Evolutionary conservation across 2,329 filamentous ascomycete species (phyloP).

Genomic region (Ceratocystis cubensis): DNA sequence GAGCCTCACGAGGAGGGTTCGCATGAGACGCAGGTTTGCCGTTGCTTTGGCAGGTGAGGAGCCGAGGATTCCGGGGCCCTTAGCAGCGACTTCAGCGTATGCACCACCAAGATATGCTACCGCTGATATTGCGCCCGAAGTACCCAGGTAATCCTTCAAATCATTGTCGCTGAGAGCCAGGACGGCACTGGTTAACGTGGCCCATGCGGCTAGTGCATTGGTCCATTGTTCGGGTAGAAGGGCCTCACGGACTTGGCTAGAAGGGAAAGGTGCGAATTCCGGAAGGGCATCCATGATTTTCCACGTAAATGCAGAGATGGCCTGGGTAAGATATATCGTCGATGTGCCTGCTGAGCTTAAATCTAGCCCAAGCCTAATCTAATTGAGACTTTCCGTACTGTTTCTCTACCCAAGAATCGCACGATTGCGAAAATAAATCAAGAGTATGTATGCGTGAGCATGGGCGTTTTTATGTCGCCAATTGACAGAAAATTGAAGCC

Average conservation of each 20-base stretch:
- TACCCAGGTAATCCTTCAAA: slow-evolving; percentile 33
- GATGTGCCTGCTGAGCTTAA: background rate
- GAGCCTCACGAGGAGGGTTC: slow-evolving; percentile 49
- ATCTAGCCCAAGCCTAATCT: background rate
- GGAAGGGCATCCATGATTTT: slow-evolving; percentile 43
- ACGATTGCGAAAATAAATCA: background rate
- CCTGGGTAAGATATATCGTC: background rate
- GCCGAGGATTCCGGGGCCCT: slow-evolving; percentile 29
- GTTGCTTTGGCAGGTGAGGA: slow-evolving; percentile 27
- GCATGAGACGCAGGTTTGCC: slow-evolving; percentile 49
- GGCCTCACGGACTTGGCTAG: slow-evolving; percentile 50
- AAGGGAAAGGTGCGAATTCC: slow-evolving; percentile 65
- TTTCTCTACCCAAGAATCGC: background rate
- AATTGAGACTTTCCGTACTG: background rate
- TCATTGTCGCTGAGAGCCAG: slow-evolving; percentile 44
- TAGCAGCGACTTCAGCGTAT: slow-evolving; percentile 41
- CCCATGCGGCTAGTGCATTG: slow-evolving; percentile 64
- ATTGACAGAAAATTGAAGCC: background rate
- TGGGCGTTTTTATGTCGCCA: background rate
- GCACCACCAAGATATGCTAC: slow-evolving; percentile 54
- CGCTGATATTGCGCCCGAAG: slow-evolving; percentile 27
- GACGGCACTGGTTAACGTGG: slow-evolving; percentile 52
- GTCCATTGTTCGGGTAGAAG: slow-evolving; percentile 64
- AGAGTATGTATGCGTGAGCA: background rate
- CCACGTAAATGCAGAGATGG: background rate